Percentiles rank a stretch among this genome's conserved stretches.
phyloP scores from a whole-genome alignment of 257 asterid species.

The Solanum infundibuliforme region DNA sequence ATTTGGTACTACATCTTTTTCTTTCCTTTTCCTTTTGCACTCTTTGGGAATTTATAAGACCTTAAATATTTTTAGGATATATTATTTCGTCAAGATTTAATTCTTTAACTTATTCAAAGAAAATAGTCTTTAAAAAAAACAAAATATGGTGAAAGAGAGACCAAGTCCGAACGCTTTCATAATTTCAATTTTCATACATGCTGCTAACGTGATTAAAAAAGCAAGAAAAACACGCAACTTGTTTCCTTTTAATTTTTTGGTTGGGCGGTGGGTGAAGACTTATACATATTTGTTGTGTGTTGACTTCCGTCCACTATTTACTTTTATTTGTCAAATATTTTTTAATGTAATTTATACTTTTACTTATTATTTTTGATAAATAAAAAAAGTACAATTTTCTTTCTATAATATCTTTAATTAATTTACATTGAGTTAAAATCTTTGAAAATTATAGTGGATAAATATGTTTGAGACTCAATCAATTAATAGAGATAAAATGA shows the following conservation, averaged over 20 bases:
- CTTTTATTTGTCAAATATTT: no score
- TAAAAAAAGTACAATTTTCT: no score
- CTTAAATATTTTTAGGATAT: neutral
- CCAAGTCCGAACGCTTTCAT: neutral
- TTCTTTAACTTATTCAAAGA: neutral
- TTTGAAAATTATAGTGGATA: no score
- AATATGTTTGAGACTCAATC: neutral
- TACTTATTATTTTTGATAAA: no score
- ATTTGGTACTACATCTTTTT: no score
- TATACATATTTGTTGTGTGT: no score
- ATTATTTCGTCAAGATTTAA: neutral
- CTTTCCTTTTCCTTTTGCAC: no score
- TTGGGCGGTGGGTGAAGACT: neutral
- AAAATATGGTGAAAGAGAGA: neutral
- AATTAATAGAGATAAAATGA: neutral
- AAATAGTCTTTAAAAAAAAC: no score
- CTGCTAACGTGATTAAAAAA: neutral
- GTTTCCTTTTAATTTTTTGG: neutral
- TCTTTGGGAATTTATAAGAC: neutral
- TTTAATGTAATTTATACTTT: no score
- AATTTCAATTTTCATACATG: neutral
- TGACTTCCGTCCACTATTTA: neutral
- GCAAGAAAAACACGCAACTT: neutral
- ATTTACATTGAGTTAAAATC: no score
- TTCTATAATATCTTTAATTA: neutral